These are phyloP conservation scores for Hypoxylon sp. DNA, from an alignment of 2,329 filamentous ascomycete genomes.

Conservation along the genomic window DNA sequence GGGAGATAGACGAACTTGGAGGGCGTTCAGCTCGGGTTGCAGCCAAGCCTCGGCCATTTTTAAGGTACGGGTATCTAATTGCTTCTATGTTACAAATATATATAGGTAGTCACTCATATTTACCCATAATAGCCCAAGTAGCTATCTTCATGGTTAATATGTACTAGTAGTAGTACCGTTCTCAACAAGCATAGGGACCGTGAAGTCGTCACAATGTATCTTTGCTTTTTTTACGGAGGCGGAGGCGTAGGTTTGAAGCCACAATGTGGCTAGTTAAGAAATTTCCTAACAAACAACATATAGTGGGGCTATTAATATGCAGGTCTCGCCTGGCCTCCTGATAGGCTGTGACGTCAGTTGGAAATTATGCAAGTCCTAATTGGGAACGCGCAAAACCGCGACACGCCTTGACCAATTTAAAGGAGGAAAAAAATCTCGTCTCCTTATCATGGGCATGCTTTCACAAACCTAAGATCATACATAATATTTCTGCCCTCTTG, in stretches of 20 bases:
- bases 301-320: background rate
- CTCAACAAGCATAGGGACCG: too few relatives aligned
- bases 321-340: background rate
- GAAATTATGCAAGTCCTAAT: background rate
- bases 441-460: background rate
- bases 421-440: background rate
- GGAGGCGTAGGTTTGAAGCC: background rate
- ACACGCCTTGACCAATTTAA: constrained; percentile 7
- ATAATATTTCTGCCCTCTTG: background rate
- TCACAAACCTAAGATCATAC: background rate
- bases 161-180: too few relatives aligned
- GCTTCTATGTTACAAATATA: too few relatives aligned
- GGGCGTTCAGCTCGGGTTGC: too few relatives aligned
- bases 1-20: too few relatives aligned
- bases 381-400: background rate
- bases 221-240: too few relatives aligned
- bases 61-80: too few relatives aligned
- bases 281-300: background rate
- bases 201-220: too few relatives aligned
- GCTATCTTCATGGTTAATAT: too few relatives aligned
- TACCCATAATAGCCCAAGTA: too few relatives aligned
- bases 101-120: too few relatives aligned
- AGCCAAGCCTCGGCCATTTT: too few relatives aligned
- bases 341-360: constrained; percentile 7
- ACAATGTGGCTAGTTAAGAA: background rate